These are phyloP conservation scores for Oryza nivara DNA, from an alignment of 176 grass and related monocot genomes.

Conservation along the genomic window DNA sequence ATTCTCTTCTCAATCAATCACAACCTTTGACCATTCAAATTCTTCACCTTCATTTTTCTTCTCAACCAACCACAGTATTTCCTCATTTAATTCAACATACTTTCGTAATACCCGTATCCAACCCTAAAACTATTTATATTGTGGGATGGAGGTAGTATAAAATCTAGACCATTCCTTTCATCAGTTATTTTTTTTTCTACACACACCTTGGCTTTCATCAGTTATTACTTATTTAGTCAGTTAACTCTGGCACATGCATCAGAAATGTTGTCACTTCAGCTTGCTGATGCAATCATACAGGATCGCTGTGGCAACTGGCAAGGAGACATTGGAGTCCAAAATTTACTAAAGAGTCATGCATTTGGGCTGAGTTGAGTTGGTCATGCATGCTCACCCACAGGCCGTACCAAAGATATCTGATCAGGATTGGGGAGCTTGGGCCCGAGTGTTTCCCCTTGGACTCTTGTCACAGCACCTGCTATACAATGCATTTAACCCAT, in stretches of 20 bases:
- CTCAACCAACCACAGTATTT: no score
- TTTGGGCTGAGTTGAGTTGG: conserved; percentile 22
- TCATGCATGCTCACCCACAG: conserved; percentile 9
- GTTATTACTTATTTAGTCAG: background rate
- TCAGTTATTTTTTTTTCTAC: conserved; percentile 7
- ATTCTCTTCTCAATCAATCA: no score
- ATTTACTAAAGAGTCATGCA: conserved; percentile 3
- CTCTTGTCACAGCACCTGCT: conserved; percentile 30
- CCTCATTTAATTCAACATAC: no score
- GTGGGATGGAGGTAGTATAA: background rate
- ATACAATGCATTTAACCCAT: conserved; percentile 39
- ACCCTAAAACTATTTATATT: no score
- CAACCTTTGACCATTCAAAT: no score
- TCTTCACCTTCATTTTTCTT: no score
- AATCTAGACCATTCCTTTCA: conserved; percentile 1
- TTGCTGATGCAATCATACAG: background rate
- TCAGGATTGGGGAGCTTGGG: conserved; percentile 15
- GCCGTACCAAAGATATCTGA: conserved; percentile 34
- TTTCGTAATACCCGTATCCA: no score
- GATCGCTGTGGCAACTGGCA: background rate
- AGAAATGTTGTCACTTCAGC: background rate
- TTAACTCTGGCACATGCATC: background rate
- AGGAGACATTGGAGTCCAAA: background rate
- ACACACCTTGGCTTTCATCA: background rate
- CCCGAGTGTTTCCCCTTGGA: conserved; percentile 27